A percentile compares a stretch with the other conserved stretches of the same genome.
Evolutionary conservation across 2,329 filamentous ascomycete genomes (phyloP).

Genomic region (Penicillium sp.): DNA sequence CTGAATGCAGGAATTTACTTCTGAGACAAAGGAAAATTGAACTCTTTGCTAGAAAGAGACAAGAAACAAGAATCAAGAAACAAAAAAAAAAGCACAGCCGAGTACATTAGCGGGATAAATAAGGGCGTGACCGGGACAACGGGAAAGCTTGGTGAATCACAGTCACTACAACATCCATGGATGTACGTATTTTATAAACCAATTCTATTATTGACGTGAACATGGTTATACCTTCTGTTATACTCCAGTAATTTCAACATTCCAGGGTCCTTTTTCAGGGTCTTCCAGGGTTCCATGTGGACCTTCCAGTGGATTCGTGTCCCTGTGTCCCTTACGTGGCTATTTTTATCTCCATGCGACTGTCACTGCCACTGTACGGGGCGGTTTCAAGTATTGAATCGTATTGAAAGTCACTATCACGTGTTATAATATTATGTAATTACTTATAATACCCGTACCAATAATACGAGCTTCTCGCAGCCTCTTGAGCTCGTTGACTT

Average conservation of each 20-base stretch:
- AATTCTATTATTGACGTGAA: not conserved
- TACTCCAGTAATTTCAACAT: not conserved
- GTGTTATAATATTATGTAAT: no score
- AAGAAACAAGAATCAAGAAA: not conserved
- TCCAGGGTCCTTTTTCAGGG: not conserved
- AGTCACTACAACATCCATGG: no score
- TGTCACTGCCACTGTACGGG: no score
- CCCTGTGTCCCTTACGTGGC: not conserved
- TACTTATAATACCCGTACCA: no score
- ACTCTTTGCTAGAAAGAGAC: no score
- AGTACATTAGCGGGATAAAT: conserved; percentile 2
- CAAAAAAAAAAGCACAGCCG: not conserved
- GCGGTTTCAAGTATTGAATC: no score
- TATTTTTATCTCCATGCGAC: conserved; percentile 4
- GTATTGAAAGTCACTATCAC: no score
- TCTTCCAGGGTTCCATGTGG: not conserved
- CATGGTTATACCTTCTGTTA: not conserved
- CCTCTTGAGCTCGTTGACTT: no score
- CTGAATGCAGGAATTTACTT: not conserved
- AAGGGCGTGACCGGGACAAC: conserved; percentile 21
- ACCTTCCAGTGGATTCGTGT: not conserved
- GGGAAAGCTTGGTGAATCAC: not conserved
- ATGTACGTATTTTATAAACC: not conserved
- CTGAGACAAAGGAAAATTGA: conserved; percentile 2
- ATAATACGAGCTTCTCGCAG: no score